Conservation (phyloP, 208 protist species). For the Trypanosoma melophagium region DNA sequence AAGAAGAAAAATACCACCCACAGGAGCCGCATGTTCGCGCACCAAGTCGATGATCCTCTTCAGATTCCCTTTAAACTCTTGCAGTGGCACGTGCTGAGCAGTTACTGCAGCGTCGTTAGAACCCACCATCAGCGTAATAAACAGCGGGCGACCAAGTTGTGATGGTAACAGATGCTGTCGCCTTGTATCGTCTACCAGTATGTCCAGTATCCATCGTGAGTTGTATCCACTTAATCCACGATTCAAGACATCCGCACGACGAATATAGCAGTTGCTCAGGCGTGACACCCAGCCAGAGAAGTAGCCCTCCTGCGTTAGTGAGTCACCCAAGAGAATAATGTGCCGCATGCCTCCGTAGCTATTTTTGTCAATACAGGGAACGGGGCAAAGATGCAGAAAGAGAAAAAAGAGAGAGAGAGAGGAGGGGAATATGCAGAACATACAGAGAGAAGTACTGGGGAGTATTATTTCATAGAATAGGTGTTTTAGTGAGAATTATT, state of each 20-base stretch:
- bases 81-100: constrained; percentile 33
- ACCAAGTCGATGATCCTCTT: constrained; percentile 35
- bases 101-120: constrained; percentile 36
- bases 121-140: constrained; percentile 54
- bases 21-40: constrained; percentile 22
- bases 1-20: constrained; percentile 47
- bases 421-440: neutral
- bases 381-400: neutral
- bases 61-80: constrained; percentile 41
- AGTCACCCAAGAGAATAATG: constrained; percentile 56
- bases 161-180: constrained; percentile 30
- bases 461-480: neutral
- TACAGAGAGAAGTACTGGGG: neutral
- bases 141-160: constrained; percentile 30
- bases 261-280: constrained; percentile 41
- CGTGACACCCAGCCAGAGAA: constrained; percentile 36
- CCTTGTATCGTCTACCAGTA: constrained; percentile 28
- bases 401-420: neutral
- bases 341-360: constrained; percentile 18
- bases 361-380: neutral
- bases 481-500: too few relatives aligned
- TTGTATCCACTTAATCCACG: constrained; percentile 70
- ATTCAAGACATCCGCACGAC: constrained; percentile 54
- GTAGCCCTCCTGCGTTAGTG: constrained; percentile 49
- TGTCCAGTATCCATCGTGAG: constrained; percentile 44